These are phyloP conservation scores for Amphirosellinia nigrospora DNA, from an alignment of 495 filamentous ascomycete genomes.

Conservation along the genomic window DNA sequence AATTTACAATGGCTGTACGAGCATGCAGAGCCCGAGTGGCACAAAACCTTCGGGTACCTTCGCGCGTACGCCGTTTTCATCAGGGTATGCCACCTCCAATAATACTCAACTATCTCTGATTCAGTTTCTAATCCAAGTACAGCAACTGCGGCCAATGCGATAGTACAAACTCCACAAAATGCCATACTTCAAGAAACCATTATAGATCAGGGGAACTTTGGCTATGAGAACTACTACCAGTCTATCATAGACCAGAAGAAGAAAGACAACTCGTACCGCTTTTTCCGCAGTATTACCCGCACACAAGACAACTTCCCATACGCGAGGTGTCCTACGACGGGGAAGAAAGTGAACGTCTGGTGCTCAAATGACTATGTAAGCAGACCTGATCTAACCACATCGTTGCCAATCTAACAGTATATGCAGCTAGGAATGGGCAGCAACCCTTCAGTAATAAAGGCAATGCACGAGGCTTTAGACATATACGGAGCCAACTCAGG, in stretches of 20 bases:
- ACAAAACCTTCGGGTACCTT: too few species aligned
- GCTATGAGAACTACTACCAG: constrained; percentile 78
- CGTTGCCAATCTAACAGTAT: constrained; percentile 20
- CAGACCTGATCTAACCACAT: too few species aligned
- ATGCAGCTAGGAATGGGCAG: constrained; percentile 73
- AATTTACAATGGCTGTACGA: too few species aligned
- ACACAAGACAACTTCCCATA: constrained; percentile 83
- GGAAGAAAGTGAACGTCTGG: constrained; percentile 83
- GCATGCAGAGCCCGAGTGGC: too few species aligned
- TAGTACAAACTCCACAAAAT: too few species aligned
- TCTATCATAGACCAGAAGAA: constrained; percentile 83
- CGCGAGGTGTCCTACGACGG: constrained; percentile 72
- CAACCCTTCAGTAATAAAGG: constrained; percentile 74
- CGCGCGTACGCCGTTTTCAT: too few species aligned
- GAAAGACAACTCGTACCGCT: constrained; percentile 87
- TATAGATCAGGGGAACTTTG: too few species aligned
- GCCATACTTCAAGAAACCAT: too few species aligned
- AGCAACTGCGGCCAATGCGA: too few species aligned
- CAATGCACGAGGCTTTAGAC: constrained; percentile 82
- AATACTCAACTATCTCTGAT: too few species aligned
- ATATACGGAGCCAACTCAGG: constrained; percentile 83
- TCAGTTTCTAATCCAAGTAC: too few species aligned
- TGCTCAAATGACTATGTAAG: constrained; percentile 81
- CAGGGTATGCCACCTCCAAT: too few species aligned
- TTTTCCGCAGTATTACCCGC: constrained; percentile 94